Conservation (phyloP, 441 rosid species). For the Erodium trifolium region DNA sequence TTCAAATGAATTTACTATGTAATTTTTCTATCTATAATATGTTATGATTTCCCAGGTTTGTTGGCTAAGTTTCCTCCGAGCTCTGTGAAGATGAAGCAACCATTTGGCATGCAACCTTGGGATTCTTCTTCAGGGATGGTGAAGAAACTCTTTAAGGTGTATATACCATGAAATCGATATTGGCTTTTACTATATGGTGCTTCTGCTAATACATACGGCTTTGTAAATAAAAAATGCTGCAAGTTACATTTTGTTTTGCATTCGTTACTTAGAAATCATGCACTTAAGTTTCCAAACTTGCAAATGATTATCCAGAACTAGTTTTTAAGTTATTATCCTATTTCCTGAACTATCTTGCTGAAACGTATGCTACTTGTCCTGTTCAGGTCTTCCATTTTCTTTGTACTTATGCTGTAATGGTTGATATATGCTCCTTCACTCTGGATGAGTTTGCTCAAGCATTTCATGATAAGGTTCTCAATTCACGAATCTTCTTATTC, state of each 20-base stretch:
- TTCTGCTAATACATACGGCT: constrained; percentile 11
- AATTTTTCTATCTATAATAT: constrained; percentile 12
- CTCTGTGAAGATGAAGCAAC: constrained; percentile 74
- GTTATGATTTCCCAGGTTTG: constrained; percentile 46
- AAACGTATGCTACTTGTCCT: constrained; percentile 18
- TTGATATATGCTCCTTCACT: constrained; percentile 65
- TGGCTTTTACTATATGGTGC: constrained; percentile 10
- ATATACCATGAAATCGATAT: constrained; percentile 12
- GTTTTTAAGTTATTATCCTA: not conserved
- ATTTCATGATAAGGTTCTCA: constrained; percentile 82
- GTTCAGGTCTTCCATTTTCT: constrained; percentile 88
- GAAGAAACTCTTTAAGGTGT: constrained; percentile 90
- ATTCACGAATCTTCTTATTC: constrained; percentile 9
- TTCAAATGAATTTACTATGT: not conserved
- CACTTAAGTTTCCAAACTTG: not conserved
- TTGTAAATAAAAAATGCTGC: constrained; percentile 9
- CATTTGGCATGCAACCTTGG: constrained; percentile 71
- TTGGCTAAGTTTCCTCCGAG: constrained; percentile 81
- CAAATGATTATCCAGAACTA: not conserved
- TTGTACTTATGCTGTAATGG: constrained; percentile 57
- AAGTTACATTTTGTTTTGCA: not conserved
- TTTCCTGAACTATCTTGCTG: constrained; percentile 21
- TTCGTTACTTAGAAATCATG: not conserved
- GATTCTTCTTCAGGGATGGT: constrained; percentile 63
- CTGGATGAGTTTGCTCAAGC: constrained; percentile 84